Conservation (phyloP, 2,329 filamentous ascomycete genomes). For the Pyricularia grisea region DNA sequence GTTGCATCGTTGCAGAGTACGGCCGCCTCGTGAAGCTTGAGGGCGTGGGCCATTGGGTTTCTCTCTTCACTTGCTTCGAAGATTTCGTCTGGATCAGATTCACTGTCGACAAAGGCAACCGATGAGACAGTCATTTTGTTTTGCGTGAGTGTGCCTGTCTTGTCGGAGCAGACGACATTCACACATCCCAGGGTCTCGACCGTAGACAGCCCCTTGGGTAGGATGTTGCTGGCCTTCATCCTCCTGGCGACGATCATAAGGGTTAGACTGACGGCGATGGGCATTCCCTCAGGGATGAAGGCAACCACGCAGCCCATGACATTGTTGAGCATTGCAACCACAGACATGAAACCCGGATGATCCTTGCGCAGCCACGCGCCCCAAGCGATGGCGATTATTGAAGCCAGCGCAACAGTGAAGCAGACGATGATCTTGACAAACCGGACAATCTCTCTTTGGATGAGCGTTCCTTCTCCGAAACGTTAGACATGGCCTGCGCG, state of each 20-base stretch:
- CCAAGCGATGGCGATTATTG: constrained; percentile 34
- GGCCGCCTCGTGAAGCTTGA: constrained; percentile 47
- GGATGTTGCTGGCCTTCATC: constrained; percentile 69
- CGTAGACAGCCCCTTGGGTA: constrained; percentile 60
- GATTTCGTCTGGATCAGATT: not conserved
- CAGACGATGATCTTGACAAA: constrained; percentile 32
- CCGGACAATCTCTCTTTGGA: constrained; percentile 21
- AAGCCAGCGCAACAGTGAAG: constrained; percentile 26
- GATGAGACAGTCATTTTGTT: constrained; percentile 46
- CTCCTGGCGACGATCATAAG: constrained; percentile 69
- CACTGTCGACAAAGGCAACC: not conserved
- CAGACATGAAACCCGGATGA: constrained; percentile 27
- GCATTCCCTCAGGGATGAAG: constrained; percentile 68
- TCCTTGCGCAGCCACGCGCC: constrained; percentile 27
- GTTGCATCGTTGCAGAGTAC: constrained; percentile 68
- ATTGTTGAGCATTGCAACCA: constrained; percentile 30
- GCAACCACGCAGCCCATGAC: constrained; percentile 48
- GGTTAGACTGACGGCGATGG: constrained; percentile 68
- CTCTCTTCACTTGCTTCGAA: not conserved
- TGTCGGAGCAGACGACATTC: constrained; percentile 59
- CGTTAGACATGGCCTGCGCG: not conserved
- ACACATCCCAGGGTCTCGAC: constrained; percentile 79
- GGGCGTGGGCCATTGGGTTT: not conserved
- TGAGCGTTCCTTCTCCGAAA: not conserved
- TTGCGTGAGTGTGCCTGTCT: constrained; percentile 56